Percentiles rank a stretch among this genome's conserved stretches.
phyloP scores from a whole-genome alignment of 345 rosid genomes.

The Bretschneidera sinensis region DNA sequence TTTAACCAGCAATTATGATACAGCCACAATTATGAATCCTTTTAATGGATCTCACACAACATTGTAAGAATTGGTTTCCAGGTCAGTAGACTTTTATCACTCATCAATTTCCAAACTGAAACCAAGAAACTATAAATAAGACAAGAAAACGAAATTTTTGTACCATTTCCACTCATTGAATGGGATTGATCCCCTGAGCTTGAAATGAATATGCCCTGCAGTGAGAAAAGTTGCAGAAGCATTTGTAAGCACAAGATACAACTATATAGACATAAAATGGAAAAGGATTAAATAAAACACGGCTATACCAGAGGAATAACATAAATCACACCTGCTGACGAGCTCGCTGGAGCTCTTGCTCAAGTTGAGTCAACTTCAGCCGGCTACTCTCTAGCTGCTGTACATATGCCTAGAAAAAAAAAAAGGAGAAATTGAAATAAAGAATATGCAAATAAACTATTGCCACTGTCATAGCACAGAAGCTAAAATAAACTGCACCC shows the following conservation, averaged over 20 bases:
- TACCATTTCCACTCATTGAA: slow-evolving; percentile 92
- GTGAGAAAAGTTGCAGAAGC: slow-evolving; percentile 8
- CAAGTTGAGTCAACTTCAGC: slow-evolving; percentile 78
- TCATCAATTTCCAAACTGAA: slow-evolving; percentile 1
- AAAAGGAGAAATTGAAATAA: slow-evolving; percentile 5
- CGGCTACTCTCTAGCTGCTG: slow-evolving; percentile 95
- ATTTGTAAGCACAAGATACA: slow-evolving; percentile 2
- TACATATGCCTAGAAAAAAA: slow-evolving; percentile 65
- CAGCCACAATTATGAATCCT: too few relatives aligned
- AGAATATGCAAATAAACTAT: slow-evolving; percentile 3
- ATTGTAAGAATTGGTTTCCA: too few relatives aligned
- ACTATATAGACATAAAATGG: slow-evolving; percentile 4
- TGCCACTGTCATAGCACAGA: background rate
- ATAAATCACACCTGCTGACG: slow-evolving; percentile 71
- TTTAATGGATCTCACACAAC: too few relatives aligned
- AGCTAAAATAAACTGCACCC: background rate
- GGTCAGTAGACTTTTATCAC: too few relatives aligned
- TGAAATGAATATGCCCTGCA: slow-evolving; percentile 74
- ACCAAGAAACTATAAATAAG: background rate
- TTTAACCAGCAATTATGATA: too few relatives aligned
- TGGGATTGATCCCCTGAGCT: slow-evolving; percentile 87
- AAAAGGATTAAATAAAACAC: slow-evolving; percentile 1
- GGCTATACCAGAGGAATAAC: slow-evolving; percentile 16
- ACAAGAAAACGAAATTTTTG: slow-evolving; percentile 2
- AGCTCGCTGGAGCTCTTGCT: slow-evolving; percentile 93